phyloP scores from a whole-genome alignment of 345 rosid genomes.

The Isatis tinctoria region DNA sequence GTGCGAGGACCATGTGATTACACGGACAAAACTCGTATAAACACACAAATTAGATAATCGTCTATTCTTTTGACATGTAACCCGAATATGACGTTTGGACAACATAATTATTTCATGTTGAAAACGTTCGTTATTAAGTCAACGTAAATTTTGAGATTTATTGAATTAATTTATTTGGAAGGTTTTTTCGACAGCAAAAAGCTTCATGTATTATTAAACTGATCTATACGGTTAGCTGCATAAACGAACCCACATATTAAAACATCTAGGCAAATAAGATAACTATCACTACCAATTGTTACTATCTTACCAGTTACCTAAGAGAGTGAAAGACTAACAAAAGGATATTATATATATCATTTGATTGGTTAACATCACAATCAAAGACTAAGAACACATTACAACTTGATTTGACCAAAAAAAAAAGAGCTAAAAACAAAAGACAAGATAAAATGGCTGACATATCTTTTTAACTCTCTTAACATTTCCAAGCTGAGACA shows the following conservation, averaged over 20 bases:
- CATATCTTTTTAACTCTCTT: neutral
- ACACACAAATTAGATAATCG: neutral
- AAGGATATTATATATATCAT: slow-evolving; percentile 22
- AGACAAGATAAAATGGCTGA: slow-evolving; percentile 8
- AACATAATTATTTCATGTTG: neutral
- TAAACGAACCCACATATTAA: no score
- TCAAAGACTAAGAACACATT: slow-evolving; percentile 22
- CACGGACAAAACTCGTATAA: no score
- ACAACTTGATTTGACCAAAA: slow-evolving; percentile 1
- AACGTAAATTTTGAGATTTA: neutral
- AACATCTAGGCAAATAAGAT: no score
- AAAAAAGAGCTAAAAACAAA: neutral
- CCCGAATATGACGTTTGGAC: neutral
- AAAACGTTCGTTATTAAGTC: neutral
- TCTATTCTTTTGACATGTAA: neutral
- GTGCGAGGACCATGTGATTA: neutral
- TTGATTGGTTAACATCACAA: slow-evolving; percentile 25
- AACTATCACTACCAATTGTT: no score
- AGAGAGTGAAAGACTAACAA: neutral
- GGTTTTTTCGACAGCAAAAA: no score
- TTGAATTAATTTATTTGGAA: no score
- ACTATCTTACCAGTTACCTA: no score
- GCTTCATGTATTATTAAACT: no score
- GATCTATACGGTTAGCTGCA: no score
- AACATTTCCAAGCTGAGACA: slow-evolving; percentile 83